Conservation (phyloP, 176 grass and related monocot genomes). For the Phyllostachys edulis region DNA sequence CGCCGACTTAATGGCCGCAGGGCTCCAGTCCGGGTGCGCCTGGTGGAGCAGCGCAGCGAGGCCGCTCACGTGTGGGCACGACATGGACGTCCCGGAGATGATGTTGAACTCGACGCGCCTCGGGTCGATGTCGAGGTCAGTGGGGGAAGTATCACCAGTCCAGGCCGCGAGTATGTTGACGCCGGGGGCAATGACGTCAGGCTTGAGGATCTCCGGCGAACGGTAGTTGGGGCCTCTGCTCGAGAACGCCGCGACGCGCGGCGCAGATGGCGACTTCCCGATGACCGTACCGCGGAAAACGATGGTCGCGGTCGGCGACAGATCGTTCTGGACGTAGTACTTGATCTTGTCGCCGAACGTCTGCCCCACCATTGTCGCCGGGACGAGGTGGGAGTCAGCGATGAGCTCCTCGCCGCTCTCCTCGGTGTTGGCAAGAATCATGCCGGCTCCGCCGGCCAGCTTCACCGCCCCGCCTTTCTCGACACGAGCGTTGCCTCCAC, state of each 20-base stretch:
- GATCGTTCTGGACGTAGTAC: constrained; percentile 48
- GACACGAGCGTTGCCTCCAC: constrained; percentile 61
- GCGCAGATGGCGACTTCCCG: constrained; percentile 50
- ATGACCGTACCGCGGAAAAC: constrained; percentile 72
- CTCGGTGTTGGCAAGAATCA: constrained; percentile 76
- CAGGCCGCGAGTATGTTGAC: constrained; percentile 82
- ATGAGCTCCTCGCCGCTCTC: constrained; percentile 81
- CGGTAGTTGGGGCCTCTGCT: constrained; percentile 80
- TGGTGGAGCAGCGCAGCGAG: constrained; percentile 65
- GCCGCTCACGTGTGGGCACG: constrained; percentile 87
- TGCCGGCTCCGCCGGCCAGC: constrained; percentile 55
- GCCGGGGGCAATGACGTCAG: constrained; percentile 76
- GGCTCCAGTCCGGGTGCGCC: constrained; percentile 71
- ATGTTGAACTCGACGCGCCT: constrained; percentile 85
- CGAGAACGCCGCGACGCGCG: constrained; percentile 71
- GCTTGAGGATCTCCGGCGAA: constrained; percentile 74
- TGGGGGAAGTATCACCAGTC: constrained; percentile 63
- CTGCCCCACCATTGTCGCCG: constrained; percentile 77
- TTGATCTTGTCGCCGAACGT: constrained; percentile 65
- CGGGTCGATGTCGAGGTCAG: constrained; percentile 70
- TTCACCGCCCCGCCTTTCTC: constrained; percentile 69
- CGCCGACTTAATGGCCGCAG: constrained; percentile 72
- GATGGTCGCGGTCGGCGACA: constrained; percentile 79
- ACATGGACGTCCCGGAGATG: constrained; percentile 88
- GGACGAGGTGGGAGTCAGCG: constrained; percentile 84